Evolutionary conservation across 768 basidiomycete genomes (phyloP).

Genomic region (Tulasnella sp.): DNA sequence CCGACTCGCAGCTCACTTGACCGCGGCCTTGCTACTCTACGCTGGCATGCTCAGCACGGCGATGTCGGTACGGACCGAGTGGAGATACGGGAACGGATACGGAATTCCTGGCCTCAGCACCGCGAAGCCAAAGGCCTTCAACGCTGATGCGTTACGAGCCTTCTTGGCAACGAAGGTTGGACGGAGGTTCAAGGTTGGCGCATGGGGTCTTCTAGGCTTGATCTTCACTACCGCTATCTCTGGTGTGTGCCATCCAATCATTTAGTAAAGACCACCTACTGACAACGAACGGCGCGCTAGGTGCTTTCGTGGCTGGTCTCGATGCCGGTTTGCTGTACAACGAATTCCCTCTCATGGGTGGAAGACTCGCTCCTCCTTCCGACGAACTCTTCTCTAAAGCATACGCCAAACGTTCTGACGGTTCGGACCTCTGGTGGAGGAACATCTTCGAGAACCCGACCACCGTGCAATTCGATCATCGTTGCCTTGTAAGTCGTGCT

Average conservation of each 20-base stretch:
- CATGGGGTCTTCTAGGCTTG: conserved; percentile 60
- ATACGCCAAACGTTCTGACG: conserved; percentile 63
- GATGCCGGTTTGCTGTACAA: conserved; percentile 98
- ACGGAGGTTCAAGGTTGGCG: conserved; percentile 48
- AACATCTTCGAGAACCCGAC: conserved; percentile 97
- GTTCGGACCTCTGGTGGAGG: conserved; percentile 85
- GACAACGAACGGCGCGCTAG: conserved; percentile 36
- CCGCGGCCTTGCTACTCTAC: conserved; percentile 87
- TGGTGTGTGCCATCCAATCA: conserved; percentile 42
- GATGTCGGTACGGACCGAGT: conserved; percentile 67
- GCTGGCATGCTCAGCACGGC: conserved; percentile 84
- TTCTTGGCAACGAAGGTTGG: conserved; percentile 52
- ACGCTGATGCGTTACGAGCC: conserved; percentile 36
- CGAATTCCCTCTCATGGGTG: conserved; percentile 96
- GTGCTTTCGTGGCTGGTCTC: conserved; percentile 95
- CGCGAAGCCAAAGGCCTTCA: neutral
- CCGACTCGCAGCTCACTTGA: conserved; percentile 87
- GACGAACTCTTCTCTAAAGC: conserved; percentile 71
- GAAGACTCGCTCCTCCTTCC: conserved; percentile 66
- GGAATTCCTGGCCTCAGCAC: neutral
- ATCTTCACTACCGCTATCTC: conserved; percentile 90
- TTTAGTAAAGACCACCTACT: neutral
- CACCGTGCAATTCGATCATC: conserved; percentile 95
- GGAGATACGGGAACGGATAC: conserved; percentile 51
- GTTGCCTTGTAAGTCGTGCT: conserved; percentile 63